Percentiles rank a stretch among this genome's conserved stretches.
phyloP scores from a whole-genome alignment of 805 yeast genomes.

The Grigorovia yakushimaensis region DNA sequence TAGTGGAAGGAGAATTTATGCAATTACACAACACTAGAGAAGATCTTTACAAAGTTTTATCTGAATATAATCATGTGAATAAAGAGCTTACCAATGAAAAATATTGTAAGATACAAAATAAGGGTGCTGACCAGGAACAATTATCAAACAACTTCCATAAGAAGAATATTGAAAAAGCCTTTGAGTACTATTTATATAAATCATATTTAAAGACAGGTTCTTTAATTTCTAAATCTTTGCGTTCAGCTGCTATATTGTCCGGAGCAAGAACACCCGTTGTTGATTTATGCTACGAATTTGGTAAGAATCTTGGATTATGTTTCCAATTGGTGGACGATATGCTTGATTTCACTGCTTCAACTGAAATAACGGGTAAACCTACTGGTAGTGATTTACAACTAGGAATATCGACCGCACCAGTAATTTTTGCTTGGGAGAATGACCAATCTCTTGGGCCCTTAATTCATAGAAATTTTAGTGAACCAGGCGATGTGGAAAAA shows the following conservation, averaged over 20 bases:
- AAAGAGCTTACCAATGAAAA: too few relatives aligned
- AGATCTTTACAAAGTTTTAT: conserved; percentile 31
- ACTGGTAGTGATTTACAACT: conserved; percentile 89
- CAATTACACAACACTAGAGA: conserved; percentile 87
- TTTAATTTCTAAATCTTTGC: conserved; percentile 82
- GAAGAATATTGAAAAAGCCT: conserved; percentile 73
- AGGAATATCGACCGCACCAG: conserved; percentile 96
- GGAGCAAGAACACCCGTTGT: conserved; percentile 70
- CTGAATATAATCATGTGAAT: neutral
- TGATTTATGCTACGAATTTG: conserved; percentile 83
- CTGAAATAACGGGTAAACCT: conserved; percentile 83
- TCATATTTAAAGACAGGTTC: conserved; percentile 94
- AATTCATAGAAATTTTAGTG: conserved; percentile 71
- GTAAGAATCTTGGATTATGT: conserved; percentile 86
- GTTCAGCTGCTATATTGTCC: conserved; percentile 87
- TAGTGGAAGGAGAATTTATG: conserved; percentile 98
- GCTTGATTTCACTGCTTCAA: conserved; percentile 88
- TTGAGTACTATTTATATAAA: conserved; percentile 89
- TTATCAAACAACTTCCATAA: conserved; percentile 31
- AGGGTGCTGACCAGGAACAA: neutral
- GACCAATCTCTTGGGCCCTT: conserved; percentile 76
- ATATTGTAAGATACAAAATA: neutral
- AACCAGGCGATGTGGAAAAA: conserved; percentile 75
- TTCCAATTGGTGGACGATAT: conserved; percentile 95
- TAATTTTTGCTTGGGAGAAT: conserved; percentile 86